Evolutionary conservation across 2,329 filamentous ascomycete species (phyloP).

Genomic region (Phoma sp.): DNA sequence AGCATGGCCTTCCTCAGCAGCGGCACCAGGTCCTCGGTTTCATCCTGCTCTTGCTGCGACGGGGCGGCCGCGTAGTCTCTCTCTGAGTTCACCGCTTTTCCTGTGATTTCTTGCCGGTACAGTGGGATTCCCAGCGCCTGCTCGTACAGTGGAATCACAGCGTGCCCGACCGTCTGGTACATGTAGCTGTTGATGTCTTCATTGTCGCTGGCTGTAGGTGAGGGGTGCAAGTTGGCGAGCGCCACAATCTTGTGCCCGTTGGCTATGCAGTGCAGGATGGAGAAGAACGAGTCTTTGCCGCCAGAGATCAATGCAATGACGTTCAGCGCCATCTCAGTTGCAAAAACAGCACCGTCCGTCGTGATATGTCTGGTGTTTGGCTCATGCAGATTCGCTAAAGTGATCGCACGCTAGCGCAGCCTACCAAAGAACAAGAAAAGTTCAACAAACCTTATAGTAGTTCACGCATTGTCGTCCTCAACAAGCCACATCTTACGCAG

Average conservation of each 20-base stretch:
- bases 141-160: constrained; percentile 83
- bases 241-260: constrained; percentile 88
- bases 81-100: constrained; percentile 71
- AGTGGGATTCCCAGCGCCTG: constrained; percentile 80
- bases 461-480: background rate
- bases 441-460: background rate
- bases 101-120: constrained; percentile 79
- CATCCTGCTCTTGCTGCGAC: constrained; percentile 60
- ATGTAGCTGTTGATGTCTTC: constrained; percentile 94
- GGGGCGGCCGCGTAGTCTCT: constrained; percentile 67
- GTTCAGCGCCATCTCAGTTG: constrained; percentile 28
- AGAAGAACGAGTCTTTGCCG: constrained; percentile 96
- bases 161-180: constrained; percentile 97
- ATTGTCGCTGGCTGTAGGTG: constrained; percentile 40
- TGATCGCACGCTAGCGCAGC: constrained; percentile 14
- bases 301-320: constrained; percentile 94
- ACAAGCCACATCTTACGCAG: background rate
- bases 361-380: constrained; percentile 5
- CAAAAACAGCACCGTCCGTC: background rate
- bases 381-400: constrained; percentile 14
- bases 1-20: constrained; percentile 72
- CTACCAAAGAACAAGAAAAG: constrained; percentile 9
- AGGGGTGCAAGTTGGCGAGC: constrained; percentile 84
- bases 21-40: constrained; percentile 85
- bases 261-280: constrained; percentile 84